Base-by-base conservation (phyloP, 2,329 filamentous ascomycete genomes). In the Xylariaceae sp. region DNA sequence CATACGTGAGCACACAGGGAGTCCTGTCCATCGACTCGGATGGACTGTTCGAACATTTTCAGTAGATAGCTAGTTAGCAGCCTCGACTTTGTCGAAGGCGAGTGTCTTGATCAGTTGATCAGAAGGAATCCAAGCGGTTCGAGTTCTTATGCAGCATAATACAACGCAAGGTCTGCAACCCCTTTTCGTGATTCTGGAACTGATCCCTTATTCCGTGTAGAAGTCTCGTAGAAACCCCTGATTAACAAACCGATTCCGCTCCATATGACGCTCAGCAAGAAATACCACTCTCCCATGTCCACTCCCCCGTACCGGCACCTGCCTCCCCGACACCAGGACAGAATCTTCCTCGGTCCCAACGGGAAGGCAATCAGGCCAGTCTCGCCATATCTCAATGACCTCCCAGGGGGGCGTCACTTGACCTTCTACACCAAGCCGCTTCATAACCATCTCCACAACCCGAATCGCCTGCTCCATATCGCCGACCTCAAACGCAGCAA, bases 401-500 rank as follows among this genome's bases (percentile, higher is more conserved):
- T 75, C 71, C 69, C 71, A 59, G 35, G 66, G 64, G 10, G 56
- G 60, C 9, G 60, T 55, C 4, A 3, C 11, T n/a, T 15, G 11
- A 10, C 8, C n/a, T 35, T 17, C 51, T 11, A 2, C 5, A 7
- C 1, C 47, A 1, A 13, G 35, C 17, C 51, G 53, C n/a, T 18
- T n/a, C 8, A 72, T 55, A 5, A 78, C 81, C 69, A 84, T 74
- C 7, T 71, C 67, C 1, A 81, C 79, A 1, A 94, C 87, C 10
- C 89, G 78, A 4, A 73, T 57, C 0, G 88, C 90, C 73, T 95
- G 90, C 4, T 74, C 76, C 61, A 84, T 72, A 67, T 89, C 88
- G 0, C 86, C 88, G 30, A 93, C 82, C 72, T 95, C 90, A 63
- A 92, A 79, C 0, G 90, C 71, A 8, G 89, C 70, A 6, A 87